Base-by-base conservation (phyloP, 2,329 filamentous ascomycete species). In the Neophaeococcomyces mojaviensis region DNA sequence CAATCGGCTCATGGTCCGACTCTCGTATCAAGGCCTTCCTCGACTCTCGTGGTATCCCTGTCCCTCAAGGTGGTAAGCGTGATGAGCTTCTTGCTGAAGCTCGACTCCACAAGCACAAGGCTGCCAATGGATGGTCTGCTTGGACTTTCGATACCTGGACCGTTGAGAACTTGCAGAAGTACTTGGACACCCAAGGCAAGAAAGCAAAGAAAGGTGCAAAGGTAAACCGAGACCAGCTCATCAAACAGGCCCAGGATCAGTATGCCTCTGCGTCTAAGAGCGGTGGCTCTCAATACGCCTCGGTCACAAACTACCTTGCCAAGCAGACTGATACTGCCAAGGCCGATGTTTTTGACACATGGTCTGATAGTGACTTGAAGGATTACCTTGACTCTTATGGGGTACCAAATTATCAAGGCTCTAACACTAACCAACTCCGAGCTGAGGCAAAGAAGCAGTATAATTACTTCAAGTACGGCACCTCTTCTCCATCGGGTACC, bases 91-190 rank as follows among this genome's bases (percentile, higher is more conserved):
- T 86, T 32, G 82, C 84, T 22, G 72, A 82, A 48, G 86, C 88
- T n/a, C 79, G 86, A 56, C 77, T 84, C 58, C 72, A 87, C 61
- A 71, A 77, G 20, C 81, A 88, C 68, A 83, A 84, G 66, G 83
- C 81, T 38, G 73, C 79, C 7, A 72, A 72, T 39, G 80, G 78
- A 15, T 86, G 77, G 70, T 82, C 70, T 49, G 78, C 82, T 2
- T 89, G 86, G 84, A 87, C 81, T 13, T 88, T 88, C 61, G 84
- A 89, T 55, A 86, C 87, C 51, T 81, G 84, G 65, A 84, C 79
- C 32, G 72, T 75, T 43, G 81, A 87, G 2, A 84, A 86, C 58
- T 65, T 90, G 38, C 82, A 80, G 54, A 71, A 71, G 50, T 76
- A 72, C 50, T 58, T 76, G 9, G 66, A 69, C 36, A 64, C 65